Evolutionary conservation across 441 rosid genomes (phyloP).

Genomic region (Isatis lusitanica): DNA sequence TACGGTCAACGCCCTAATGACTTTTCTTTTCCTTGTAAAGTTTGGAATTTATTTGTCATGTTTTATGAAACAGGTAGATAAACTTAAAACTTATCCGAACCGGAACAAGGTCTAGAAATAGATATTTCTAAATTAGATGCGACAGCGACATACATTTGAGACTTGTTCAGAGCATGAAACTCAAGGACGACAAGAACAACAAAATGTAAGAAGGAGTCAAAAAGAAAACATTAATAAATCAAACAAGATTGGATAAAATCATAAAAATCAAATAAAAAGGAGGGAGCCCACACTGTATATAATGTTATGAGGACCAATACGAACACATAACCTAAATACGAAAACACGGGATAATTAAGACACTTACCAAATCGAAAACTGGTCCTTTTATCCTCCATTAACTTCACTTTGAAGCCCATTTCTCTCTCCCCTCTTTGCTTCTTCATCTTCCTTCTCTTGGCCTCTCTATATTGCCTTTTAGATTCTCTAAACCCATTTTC

Average conservation of each 20-base stretch:
- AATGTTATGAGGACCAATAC: slow-evolving; percentile 22
- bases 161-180: background rate
- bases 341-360: slow-evolving; percentile 6
- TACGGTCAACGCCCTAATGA: too few species aligned
- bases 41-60: background rate
- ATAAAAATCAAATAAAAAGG: background rate
- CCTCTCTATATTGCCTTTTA: slow-evolving; percentile 12
- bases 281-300: slow-evolving; percentile 21
- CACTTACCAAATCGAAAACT: slow-evolving; percentile 29
- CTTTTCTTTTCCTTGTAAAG: too few species aligned
- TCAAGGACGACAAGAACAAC: background rate
- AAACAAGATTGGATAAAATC: background rate
- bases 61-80: background rate
- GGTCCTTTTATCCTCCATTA: background rate
- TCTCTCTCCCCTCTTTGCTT: slow-evolving; percentile 21
- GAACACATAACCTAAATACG: background rate
- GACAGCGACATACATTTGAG: too few species aligned
- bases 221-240: background rate
- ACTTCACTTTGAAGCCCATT: slow-evolving; percentile 31
- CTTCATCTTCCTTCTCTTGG: slow-evolving; percentile 26
- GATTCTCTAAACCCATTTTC: slow-evolving; percentile 1
- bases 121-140: background rate
- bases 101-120: background rate
- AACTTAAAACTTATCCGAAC: too few species aligned
- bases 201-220: background rate